Evolutionary conservation across 106 monocot genomes (phyloP).

Genomic region (Allium fistulosum): DNA sequence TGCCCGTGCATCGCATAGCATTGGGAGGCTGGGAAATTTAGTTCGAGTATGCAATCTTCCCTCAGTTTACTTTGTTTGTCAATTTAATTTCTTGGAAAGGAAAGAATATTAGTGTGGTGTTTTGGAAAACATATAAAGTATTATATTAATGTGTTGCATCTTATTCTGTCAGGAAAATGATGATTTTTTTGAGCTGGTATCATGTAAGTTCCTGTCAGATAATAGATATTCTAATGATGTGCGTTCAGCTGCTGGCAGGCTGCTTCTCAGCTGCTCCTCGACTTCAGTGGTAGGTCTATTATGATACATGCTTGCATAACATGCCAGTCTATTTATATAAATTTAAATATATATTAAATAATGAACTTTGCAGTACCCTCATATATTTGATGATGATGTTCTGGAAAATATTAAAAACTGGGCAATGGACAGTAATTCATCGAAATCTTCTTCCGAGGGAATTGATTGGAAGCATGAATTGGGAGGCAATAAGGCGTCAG

Average conservation of each 20-base stretch:
- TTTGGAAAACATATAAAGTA: too few relatives aligned
- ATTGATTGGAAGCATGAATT: slow-evolving; percentile 47
- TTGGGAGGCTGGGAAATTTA: slow-evolving; percentile 75
- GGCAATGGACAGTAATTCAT: slow-evolving; percentile 55
- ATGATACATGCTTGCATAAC: background rate
- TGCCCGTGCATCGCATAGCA: slow-evolving; percentile 52
- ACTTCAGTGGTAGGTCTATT: slow-evolving; percentile 57
- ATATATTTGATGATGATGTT: slow-evolving; percentile 83
- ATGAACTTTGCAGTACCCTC: slow-evolving; percentile 47
- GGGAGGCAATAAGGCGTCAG: slow-evolving; percentile 52
- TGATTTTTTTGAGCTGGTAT: slow-evolving; percentile 78
- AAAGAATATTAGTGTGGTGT: too few relatives aligned
- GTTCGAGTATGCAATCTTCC: slow-evolving; percentile 41
- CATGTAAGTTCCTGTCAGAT: slow-evolving; percentile 72
- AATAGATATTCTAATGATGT: slow-evolving; percentile 55
- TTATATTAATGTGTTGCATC: background rate
- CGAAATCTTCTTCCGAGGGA: slow-evolving; percentile 25
- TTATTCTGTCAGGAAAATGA: slow-evolving; percentile 68
- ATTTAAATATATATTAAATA: too few relatives aligned
- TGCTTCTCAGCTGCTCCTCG: slow-evolving; percentile 74
- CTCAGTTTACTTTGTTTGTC: background rate
- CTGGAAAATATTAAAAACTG: slow-evolving; percentile 83
- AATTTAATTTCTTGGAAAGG: background rate
- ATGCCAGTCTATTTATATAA: too few relatives aligned
- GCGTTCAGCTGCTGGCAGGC: slow-evolving; percentile 64